Percentiles rank a stretch among this genome's conserved stretches.
Evolutionary conservation across 2,329 filamentous ascomycete species (phyloP).

Genomic region (Penicillium sp.): DNA sequence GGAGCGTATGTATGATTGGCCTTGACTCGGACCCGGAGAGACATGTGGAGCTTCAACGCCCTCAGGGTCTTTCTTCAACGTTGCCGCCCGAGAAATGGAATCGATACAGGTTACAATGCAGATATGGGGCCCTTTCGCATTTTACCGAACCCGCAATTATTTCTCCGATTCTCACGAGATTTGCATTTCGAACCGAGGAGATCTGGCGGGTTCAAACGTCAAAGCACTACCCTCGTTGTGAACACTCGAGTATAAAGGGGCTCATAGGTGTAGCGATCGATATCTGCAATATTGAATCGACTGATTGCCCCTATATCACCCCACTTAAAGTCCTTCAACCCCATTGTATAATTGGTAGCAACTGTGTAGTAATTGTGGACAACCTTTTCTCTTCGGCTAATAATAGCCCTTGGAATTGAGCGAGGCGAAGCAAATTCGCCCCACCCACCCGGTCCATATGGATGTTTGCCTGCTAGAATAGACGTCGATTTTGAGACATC

Average conservation of each 20-base stretch:
- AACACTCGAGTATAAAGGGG: no score
- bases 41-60: constrained; percentile 2
- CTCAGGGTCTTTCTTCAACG: constrained; percentile 1
- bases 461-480: constrained; percentile 5
- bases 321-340: no score
- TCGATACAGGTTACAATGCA: background rate
- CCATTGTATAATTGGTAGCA: no score
- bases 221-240: no score
- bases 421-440: background rate
- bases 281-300: no score
- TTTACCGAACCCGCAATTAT: background rate
- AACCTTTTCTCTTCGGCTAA: background rate
- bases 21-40: constrained; percentile 13
- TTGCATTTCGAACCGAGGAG: background rate
- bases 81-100: background rate
- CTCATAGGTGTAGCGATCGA: no score
- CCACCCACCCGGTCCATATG: background rate
- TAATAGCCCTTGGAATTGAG: constrained; percentile 2
- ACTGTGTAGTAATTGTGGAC: no score
- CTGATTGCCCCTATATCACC: no score
- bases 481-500: constrained; percentile 7
- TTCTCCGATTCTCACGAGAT: background rate
- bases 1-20: constrained; percentile 1
- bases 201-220: no score
- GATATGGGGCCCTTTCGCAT: background rate